Evolutionary conservation across 192 early-diverging fungal genomes (phyloP), one percentile per base, ranked within the genome.

Genomic region (Backusella circina): DNA sequence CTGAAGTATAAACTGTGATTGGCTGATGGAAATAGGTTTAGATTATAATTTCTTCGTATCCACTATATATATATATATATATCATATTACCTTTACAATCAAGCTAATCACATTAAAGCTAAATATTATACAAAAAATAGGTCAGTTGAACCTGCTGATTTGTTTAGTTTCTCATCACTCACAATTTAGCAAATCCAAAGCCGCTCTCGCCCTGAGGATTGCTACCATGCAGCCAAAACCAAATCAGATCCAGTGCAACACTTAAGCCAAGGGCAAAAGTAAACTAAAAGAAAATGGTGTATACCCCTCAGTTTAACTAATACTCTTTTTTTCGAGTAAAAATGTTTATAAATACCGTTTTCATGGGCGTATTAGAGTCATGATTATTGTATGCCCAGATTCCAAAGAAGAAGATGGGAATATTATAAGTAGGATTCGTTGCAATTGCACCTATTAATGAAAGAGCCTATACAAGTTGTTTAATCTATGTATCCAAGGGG

Each of bases 371-470:
- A 37, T 81, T 80, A 10, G 86, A 85, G 33, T 88, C 86, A 61
- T 83, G 83, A 74, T 82, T 79, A 39, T 88, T 76, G 30, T 80
- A 86, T 8, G 86, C 83, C 71, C 85, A 88, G 54, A 86, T 80
- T 5, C 84, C 86, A 74, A 86, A 88, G 57, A 88, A 82, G 47
- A 86, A 84, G 33, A 88, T 74, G 15, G 86, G 84, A 6, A 85
- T 80, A 41, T 88, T 88, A 75, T 88, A 88, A 35, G 67, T 79
- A 3, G 86, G 86, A 37, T 82, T 80, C 21, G 72, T 74, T 6
- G 85, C 73, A 77, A 88, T 72, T 36, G 83, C 80, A 10, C 81
- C 86, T 71, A 86, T 71, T 16, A 88, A 80, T 38, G 83, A 77
- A 28, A 88, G 67, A 10, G 77, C 80, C 86, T 88, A 79, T 1